Evolutionary conservation across 2,329 filamentous ascomycete genomes (phyloP), one percentile per base, ranked within the genome.

Genomic region (Trichoderma atrobrunneum): DNA sequence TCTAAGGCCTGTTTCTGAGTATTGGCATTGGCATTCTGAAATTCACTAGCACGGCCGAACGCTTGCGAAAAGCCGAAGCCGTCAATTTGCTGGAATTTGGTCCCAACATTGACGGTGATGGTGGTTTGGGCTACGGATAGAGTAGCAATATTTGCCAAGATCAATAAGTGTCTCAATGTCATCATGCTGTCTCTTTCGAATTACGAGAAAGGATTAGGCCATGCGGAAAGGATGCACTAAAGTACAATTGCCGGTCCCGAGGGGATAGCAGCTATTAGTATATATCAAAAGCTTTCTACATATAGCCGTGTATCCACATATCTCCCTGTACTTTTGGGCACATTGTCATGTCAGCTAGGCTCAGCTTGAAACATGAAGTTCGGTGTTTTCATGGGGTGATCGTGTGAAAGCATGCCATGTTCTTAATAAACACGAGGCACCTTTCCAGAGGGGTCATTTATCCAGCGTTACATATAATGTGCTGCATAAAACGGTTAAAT

Each of bases 61-160:
- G 65, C 65, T 21, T 68, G 65, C 34, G 65, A 68, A 48, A 68
- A 68, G 32, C 65, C 65, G 34, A 68, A 68, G 54, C 65, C 65
- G 21, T 59, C 65, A 39, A 68, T 59, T 8, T 68, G 65, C 26
- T 68, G 65, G 59, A 32, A 68, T 18, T 18, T 68, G 7, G 54
- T 68, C 32, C 48, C 48, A 3, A 68, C 51, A 24, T 68, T 68
- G 11, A 68, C 65, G 2, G 65, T 59, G 34, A 68, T 68, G 5
- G 65, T 21, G n/a, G 54, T 30, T 36, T 68, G 65, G n/a, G 65
- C 65, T 60, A 18, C 65, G 26, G 34, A 60, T 6, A 68, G 21
- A 26, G 26, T 16, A 48, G 54, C 51, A 59, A 26, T 10, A 18
- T 59, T 43, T 24, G 51, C 34, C 8, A 68, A 7, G 12, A 68